A percentile compares a stretch with the other conserved stretches of the same genome.
These are phyloP conservation scores for Lecanosticta acicola DNA, from an alignment of 2,329 filamentous ascomycete genomes.

Conservation along the genomic window DNA sequence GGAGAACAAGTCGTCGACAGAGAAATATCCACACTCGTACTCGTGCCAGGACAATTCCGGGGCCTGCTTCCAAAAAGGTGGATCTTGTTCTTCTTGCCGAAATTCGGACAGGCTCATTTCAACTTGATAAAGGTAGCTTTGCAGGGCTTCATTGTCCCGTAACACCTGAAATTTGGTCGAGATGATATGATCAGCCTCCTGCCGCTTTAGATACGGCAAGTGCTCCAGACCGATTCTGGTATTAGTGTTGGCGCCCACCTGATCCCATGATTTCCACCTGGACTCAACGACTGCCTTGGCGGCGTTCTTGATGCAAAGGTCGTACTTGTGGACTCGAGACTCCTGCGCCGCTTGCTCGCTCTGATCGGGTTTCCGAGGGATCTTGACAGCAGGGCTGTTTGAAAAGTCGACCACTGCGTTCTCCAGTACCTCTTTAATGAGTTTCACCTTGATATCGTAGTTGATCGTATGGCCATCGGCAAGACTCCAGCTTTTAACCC, in stretches of 20 bases:
- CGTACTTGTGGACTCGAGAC: neutral
- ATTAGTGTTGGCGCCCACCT: neutral
- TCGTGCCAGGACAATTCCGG: no score
- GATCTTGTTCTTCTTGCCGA: neutral
- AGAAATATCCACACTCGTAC: neutral
- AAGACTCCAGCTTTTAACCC: no score
- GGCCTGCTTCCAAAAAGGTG: neutral
- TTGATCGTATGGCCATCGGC: no score
- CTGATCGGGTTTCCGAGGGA: no score
- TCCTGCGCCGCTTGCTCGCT: neutral
- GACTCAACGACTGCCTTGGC: neutral
- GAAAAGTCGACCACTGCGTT: slow-evolving; percentile 2
- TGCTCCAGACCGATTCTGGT: neutral
- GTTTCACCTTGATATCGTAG: neutral
- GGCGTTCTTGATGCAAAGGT: neutral
- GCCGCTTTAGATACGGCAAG: slow-evolving; percentile 4
- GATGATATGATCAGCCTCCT: slow-evolving; percentile 5
- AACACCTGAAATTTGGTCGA: slow-evolving; percentile 10
- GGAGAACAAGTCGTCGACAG: slow-evolving; percentile 7
- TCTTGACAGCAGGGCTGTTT: slow-evolving; percentile 4
- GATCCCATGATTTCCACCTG: neutral
- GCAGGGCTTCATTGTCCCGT: slow-evolving; percentile 12
- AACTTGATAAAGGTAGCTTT: neutral
- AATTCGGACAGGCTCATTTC: neutral
- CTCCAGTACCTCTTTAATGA: slow-evolving; percentile 1